Conservation (phyloP, 805 yeast species). For the Candida germanica region DNA sequence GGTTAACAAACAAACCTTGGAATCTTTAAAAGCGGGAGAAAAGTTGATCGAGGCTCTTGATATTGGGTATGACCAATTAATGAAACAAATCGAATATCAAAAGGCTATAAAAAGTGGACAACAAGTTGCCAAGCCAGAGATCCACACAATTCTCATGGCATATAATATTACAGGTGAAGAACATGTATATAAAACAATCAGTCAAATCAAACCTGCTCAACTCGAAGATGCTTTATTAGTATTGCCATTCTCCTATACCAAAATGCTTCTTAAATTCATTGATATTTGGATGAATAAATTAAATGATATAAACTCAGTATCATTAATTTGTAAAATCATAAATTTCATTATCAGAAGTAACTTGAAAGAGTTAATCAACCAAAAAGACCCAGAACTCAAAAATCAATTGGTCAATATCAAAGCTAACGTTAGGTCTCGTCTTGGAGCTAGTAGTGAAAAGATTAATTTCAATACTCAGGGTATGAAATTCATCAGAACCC, state of each 20-base stretch:
- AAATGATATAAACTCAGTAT: constrained; percentile 48
- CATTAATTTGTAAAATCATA: constrained; percentile 69
- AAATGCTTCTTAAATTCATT: constrained; percentile 67
- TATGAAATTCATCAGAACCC: constrained; percentile 63
- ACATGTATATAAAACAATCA: constrained; percentile 70
- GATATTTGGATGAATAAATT: constrained; percentile 62
- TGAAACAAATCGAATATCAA: constrained; percentile 50
- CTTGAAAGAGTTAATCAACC: constrained; percentile 72
- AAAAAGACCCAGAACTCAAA: constrained; percentile 62
- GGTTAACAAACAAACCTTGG: constrained; percentile 81
- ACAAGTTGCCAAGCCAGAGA: constrained; percentile 58
- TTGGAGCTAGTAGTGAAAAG: constrained; percentile 50
- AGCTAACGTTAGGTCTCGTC: constrained; percentile 53
- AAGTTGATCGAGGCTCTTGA: constrained; percentile 89
- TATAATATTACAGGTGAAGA: constrained; percentile 68
- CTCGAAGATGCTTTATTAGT: constrained; percentile 90
- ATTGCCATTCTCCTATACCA: constrained; percentile 81
- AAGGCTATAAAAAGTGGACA: constrained; percentile 33
- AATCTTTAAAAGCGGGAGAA: constrained; percentile 93
- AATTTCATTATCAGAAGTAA: constrained; percentile 72
- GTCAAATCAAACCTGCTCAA: constrained; percentile 75
- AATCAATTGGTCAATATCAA: constrained; percentile 64
- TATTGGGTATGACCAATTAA: constrained; percentile 69
- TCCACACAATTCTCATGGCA: constrained; percentile 72
- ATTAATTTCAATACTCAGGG: constrained; percentile 88